A percentile compares a stretch with the other conserved stretches of the same genome.
phyloP scores from a whole-genome alignment of 2,329 filamentous ascomycete genomes.

The Zalaria sp. region DNA sequence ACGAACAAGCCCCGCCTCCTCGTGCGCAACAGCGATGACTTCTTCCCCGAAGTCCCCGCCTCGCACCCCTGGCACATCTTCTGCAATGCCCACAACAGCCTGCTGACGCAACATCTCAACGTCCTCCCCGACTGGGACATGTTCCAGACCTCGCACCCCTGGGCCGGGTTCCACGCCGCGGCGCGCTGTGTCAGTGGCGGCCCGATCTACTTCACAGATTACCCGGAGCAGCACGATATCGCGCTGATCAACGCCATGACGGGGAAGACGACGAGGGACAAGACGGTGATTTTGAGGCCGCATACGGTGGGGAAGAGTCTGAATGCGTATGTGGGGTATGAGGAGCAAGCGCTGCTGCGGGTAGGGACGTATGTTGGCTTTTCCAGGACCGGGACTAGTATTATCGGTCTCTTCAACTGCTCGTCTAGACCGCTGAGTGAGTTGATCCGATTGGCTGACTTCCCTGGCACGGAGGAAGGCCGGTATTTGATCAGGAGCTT shows the following conservation, averaged over 20 bases:
- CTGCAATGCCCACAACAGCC: constrained; percentile 76
- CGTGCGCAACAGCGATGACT: constrained; percentile 80
- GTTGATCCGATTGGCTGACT: constrained; percentile 54
- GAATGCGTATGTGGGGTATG: constrained; percentile 61
- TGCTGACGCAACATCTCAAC: constrained; percentile 75
- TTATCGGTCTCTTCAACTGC: constrained; percentile 79
- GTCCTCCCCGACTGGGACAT: constrained; percentile 74
- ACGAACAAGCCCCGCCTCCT: constrained; percentile 60
- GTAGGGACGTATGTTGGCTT: constrained; percentile 64
- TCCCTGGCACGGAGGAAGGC: constrained; percentile 53
- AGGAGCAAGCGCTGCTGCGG: constrained; percentile 60
- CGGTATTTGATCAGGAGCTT: constrained; percentile 65
- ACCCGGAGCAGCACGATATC: constrained; percentile 67
- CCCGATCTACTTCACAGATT: constrained; percentile 88
- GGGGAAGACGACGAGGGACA: constrained; percentile 57
- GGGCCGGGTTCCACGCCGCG: constrained; percentile 75
- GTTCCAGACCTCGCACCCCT: constrained; percentile 55
- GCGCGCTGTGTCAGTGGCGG: constrained; percentile 82
- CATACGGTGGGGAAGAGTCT: constrained; percentile 58
- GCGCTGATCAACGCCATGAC: constrained; percentile 69
- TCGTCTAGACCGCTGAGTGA: constrained; percentile 48
- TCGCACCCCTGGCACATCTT: constrained; percentile 94
- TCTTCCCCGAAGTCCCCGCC: constrained; percentile 67
- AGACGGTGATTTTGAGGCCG: constrained; percentile 70
- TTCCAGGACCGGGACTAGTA: constrained; percentile 54